Conservation (phyloP, 441 rosid genomes). For the Metrosideros polymorpha region DNA sequence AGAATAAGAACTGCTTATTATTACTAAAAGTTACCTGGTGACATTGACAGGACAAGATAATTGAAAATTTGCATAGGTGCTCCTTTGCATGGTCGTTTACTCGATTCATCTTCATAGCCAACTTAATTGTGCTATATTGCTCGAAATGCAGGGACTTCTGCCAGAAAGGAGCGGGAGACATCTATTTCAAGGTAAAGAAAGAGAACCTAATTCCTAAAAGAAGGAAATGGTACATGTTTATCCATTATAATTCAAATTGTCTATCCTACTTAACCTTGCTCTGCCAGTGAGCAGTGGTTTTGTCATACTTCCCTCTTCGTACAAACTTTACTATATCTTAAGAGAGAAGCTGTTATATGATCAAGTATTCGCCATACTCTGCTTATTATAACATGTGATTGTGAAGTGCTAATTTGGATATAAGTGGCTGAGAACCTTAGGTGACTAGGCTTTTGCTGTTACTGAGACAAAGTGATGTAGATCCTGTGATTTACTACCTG, state of each 20-base stretch:
- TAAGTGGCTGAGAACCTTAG: not conserved
- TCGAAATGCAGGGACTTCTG: slow-evolving; percentile 42
- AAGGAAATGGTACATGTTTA: not conserved
- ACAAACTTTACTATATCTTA: not conserved
- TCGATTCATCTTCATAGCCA: slow-evolving; percentile 6
- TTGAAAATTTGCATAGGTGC: not conserved
- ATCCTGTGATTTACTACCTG: not conserved
- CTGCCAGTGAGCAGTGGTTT: not conserved
- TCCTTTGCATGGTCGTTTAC: not conserved
- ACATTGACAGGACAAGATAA: not conserved
- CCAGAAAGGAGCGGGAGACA: slow-evolving; percentile 22
- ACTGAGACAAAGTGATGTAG: not conserved
- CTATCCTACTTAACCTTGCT: not conserved
- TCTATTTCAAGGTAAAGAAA: slow-evolving; percentile 43
- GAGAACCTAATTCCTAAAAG: not conserved
- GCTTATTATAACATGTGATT: not conserved
- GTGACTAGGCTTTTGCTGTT: not conserved
- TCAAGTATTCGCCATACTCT: not conserved
- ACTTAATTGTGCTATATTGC: not conserved
- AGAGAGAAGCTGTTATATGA: not conserved
- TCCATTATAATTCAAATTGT: not conserved
- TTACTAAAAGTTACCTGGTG: not conserved
- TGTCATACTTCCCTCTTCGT: not conserved
- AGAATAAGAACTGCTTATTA: not conserved
- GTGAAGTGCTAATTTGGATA: not conserved